Evolutionary conservation across 2,329 filamentous ascomycete genomes (phyloP), one percentile per base, ranked within the genome.

Genomic region (Cladosporium sp.): DNA sequence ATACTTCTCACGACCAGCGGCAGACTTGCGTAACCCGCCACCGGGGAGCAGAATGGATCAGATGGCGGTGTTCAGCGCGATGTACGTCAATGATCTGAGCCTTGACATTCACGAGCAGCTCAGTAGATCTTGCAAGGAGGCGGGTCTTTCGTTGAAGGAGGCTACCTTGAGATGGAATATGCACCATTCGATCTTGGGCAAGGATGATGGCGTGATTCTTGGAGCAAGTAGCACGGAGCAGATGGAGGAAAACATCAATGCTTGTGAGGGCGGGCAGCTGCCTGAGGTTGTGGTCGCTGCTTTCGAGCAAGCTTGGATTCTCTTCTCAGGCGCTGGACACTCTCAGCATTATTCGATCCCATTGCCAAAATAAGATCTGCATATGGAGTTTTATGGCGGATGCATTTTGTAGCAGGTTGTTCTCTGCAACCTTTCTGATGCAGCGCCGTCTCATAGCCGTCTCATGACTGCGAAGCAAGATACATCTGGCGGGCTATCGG

Each of bases 91-190:
- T 65, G 78, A 81, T 24, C 65, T 70, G n/a, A 78, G 79, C 52
- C 79, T 84, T 62, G 73, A 79, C 65, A 78, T 80, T 24, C 70
- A 84, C 55, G 80, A 81, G 49, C 66, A 76, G 11, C 67, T 83
- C 47, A 73, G 75, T 44, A 66, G 72, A 2, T 71, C 72, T 28
- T 75, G 76, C 4, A 70, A 72, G 65, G 78, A 79, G 68, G 75
- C 81, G 66, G 74, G 74, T 1, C 11, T 85, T 32, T 79, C 77
- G 0, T 69, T 80, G 64, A 76, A 78, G 2, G 81, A 83, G 66
- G 76, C 78, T 55, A 80, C 81, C 1, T 66, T 85, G 66, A 70
- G 82, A 26, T 85, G 82, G 82, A 69, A 80, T 26, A 73, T 75
- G 14, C 78, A 84, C 72, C 82, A 85, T 69, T 81, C 78, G 3